phyloP scores from a whole-genome alignment of 2,329 filamentous ascomycete genomes.

The Colletotrichum shisoi region DNA sequence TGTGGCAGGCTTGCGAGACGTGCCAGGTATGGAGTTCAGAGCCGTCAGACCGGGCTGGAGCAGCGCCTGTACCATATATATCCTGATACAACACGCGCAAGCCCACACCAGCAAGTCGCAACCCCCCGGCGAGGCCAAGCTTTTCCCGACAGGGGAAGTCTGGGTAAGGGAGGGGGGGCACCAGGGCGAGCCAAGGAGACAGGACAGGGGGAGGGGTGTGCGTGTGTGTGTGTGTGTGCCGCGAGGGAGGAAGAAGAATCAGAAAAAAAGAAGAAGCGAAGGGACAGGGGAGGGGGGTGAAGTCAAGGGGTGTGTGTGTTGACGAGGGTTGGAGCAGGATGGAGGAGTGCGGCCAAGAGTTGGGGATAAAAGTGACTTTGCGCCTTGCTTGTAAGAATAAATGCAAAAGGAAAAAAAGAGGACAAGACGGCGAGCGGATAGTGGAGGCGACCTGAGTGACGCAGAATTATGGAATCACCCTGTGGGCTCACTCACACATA shows the following conservation, averaged over 20 bases:
- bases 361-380: slow-evolving; percentile 25
- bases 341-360: slow-evolving; percentile 2
- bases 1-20: slow-evolving; percentile 45
- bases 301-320: not conserved
- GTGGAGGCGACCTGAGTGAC: slow-evolving; percentile 26
- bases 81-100: slow-evolving; percentile 42
- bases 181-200: slow-evolving; percentile 9
- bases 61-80: slow-evolving; percentile 42
- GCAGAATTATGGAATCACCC: slow-evolving; percentile 38
- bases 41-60: slow-evolving; percentile 36
- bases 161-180: slow-evolving; percentile 23
- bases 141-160: slow-evolving; percentile 35
- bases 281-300: not conserved
- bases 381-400: not conserved
- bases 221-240: not conserved
- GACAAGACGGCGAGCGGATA: not conserved
- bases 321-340: not conserved
- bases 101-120: slow-evolving; percentile 35
- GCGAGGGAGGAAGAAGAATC: not conserved
- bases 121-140: slow-evolving; percentile 36
- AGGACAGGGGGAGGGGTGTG: slow-evolving; percentile 9
- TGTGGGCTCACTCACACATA: slow-evolving; percentile 10
- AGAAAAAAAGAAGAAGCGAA: not conserved
- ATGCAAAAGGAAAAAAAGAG: not conserved
- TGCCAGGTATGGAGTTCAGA: slow-evolving; percentile 42